Evolutionary conservation across 1,284 basidiomycete species (phyloP).

Genomic region (Leccinum pachyderme): DNA sequence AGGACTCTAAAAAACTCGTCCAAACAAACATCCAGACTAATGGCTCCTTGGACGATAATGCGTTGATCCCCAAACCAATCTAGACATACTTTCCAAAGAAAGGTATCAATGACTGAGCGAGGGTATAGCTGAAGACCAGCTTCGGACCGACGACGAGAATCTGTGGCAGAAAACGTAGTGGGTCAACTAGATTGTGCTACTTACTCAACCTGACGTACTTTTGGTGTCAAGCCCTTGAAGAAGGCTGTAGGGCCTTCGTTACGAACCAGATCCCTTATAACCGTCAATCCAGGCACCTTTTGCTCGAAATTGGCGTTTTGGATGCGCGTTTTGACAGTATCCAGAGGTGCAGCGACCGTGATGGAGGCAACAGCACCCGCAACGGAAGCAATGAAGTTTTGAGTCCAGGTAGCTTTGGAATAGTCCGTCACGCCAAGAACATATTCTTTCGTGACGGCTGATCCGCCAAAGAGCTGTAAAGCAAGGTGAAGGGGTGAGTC

Average conservation of each 20-base stretch:
- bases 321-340: slow-evolving; percentile 95
- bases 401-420: slow-evolving; percentile 89
- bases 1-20: slow-evolving; percentile 10
- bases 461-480: slow-evolving; percentile 88
- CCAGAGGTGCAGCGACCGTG: slow-evolving; percentile 93
- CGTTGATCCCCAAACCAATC: slow-evolving; percentile 2
- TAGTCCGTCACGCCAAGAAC: slow-evolving; percentile 88
- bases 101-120: slow-evolving; percentile 95
- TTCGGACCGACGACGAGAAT: slow-evolving; percentile 97
- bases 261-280: slow-evolving; percentile 85
- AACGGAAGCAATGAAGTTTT: slow-evolving; percentile 95
- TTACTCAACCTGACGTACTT: slow-evolving; percentile 50
- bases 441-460: slow-evolving; percentile 93
- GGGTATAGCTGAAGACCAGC: slow-evolving; percentile 96
- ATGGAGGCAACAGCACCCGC: slow-evolving; percentile 95
- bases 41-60: neutral
- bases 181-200: slow-evolving; percentile 1
- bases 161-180: slow-evolving; percentile 36
- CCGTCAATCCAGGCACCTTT: slow-evolving; percentile 84
- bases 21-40: slow-evolving; percentile 1
- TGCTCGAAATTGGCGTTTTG: slow-evolving; percentile 98
- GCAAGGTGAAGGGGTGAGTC: neutral
- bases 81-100: slow-evolving; percentile 87
- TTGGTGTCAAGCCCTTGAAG: slow-evolving; percentile 97
- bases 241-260: slow-evolving; percentile 87